phyloP scores from a whole-genome alignment of 1,284 basidiomycete genomes.

The Volvariella surrecta region DNA sequence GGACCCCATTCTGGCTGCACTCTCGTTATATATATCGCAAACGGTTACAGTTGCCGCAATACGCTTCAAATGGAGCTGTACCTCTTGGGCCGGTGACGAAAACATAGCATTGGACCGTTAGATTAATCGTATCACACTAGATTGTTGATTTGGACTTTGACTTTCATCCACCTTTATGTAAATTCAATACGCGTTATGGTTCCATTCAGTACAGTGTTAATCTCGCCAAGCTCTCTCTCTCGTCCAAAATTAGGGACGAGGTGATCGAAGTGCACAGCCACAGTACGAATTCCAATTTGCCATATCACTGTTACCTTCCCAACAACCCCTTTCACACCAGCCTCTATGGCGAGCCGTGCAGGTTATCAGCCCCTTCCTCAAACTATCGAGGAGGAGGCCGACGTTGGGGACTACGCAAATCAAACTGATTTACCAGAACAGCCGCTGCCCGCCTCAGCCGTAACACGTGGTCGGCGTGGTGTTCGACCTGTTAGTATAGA shows the following conservation, averaged over 20 bases:
- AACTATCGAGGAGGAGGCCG: conserved; percentile 46
- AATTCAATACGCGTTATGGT: no score
- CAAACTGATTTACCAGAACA: no score
- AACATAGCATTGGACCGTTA: no score
- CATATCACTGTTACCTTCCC: neutral
- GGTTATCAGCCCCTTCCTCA: conserved; percentile 67
- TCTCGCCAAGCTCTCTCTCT: no score
- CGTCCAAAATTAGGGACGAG: neutral
- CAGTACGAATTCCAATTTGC: conserved; percentile 3
- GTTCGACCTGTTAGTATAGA: conserved; percentile 60
- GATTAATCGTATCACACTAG: no score
- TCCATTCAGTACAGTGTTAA: no score
- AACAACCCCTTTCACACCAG: neutral
- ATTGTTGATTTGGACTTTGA: no score
- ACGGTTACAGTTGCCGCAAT: no score
- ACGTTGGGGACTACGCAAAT: conserved; percentile 32
- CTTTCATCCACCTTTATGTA: neutral
- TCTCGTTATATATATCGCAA: no score
- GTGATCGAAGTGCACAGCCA: conserved; percentile 8
- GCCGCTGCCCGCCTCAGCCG: conserved; percentile 12
- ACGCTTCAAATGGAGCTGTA: no score
- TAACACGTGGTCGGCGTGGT: conserved; percentile 35
- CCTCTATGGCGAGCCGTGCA: conserved; percentile 34
- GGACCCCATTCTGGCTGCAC: conserved; percentile 28
- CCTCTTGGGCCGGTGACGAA: no score